phyloP scores from a whole-genome alignment of 1,284 basidiomycete genomes.

The Fomes fomentarius region DNA sequence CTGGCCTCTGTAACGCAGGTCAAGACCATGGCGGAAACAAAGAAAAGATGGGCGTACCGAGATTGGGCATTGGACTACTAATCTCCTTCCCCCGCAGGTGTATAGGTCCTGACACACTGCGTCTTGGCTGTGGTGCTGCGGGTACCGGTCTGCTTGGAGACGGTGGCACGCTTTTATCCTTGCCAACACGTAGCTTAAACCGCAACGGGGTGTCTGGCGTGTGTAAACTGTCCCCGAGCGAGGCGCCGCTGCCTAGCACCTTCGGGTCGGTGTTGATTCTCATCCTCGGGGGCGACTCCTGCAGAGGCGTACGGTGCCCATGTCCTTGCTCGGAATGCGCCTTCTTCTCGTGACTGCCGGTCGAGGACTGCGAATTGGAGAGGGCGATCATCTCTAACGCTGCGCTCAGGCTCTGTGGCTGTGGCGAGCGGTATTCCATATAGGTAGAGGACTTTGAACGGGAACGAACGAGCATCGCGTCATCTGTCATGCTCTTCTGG shows the following conservation, averaged over 20 bases:
- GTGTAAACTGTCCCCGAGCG: conserved; percentile 13
- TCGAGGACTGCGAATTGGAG: conserved; percentile 27
- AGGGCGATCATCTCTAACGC: conserved; percentile 41
- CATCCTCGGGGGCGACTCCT: conserved; percentile 20
- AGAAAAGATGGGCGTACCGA: conserved; percentile 45
- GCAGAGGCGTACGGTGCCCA: conserved; percentile 12
- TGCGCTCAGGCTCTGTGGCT: conserved; percentile 43
- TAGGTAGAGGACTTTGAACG: conserved; percentile 55
- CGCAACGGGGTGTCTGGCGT: conserved; percentile 24
- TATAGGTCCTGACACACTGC: conserved; percentile 25
- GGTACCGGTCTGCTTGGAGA: conserved; percentile 22
- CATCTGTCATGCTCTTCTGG: conserved; percentile 26
- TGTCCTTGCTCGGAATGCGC: conserved; percentile 21
- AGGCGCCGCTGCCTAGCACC: conserved; percentile 13
- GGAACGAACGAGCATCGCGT: conserved; percentile 36
- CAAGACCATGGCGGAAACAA: not conserved
- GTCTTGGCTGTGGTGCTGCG: conserved; percentile 20
- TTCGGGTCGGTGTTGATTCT: conserved; percentile 26
- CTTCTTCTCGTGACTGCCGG: conserved; percentile 21
- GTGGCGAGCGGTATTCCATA: conserved; percentile 33
- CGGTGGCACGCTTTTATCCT: conserved; percentile 23
- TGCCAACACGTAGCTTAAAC: conserved; percentile 16
- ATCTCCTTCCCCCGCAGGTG: conserved; percentile 57
- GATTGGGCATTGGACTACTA: conserved; percentile 65
- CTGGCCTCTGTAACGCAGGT: conserved; percentile 59